Evolutionary conservation across 805 yeast species (phyloP).

Genomic region (Yarrowia hollandica): DNA sequence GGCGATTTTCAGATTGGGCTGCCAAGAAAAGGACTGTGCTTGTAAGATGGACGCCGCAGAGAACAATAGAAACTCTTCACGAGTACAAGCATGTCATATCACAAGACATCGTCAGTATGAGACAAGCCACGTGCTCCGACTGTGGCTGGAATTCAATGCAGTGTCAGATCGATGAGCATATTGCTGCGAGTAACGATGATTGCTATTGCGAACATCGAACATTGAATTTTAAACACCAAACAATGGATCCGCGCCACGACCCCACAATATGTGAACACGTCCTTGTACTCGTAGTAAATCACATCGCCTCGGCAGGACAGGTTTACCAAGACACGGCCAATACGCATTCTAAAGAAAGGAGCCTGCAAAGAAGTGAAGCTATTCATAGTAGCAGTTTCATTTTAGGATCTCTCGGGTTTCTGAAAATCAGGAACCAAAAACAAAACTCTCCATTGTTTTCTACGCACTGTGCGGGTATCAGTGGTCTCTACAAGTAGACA

Average conservation of each 20-base stretch:
- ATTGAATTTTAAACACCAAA: not conserved
- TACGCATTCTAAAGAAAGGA: too few species aligned
- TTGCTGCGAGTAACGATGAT: not conserved
- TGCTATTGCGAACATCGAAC: constrained; percentile 4
- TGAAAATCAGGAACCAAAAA: constrained; percentile 13
- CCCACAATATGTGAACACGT: too few species aligned
- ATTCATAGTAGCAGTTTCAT: not conserved
- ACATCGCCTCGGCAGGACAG: too few species aligned
- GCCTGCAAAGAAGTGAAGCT: too few species aligned
- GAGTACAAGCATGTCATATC: not conserved
- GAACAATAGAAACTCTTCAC: not conserved
- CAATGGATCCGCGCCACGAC: too few species aligned
- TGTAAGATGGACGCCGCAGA: not conserved
- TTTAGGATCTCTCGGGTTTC: constrained; percentile 3
- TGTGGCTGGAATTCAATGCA: not conserved
- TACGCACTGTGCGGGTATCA: too few species aligned
- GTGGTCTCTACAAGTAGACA: not conserved
- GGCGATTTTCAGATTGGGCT: too few species aligned
- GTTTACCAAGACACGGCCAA: too few species aligned
- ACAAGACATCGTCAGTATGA: not conserved
- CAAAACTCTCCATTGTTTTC: not conserved
- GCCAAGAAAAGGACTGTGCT: not conserved
- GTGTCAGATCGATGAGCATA: constrained; percentile 15
- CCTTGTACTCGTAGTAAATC: too few species aligned
- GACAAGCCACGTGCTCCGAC: constrained; percentile 5